Base-by-base conservation (phyloP, 306 rosid species). In the Hylodesmum podocarpum region DNA sequence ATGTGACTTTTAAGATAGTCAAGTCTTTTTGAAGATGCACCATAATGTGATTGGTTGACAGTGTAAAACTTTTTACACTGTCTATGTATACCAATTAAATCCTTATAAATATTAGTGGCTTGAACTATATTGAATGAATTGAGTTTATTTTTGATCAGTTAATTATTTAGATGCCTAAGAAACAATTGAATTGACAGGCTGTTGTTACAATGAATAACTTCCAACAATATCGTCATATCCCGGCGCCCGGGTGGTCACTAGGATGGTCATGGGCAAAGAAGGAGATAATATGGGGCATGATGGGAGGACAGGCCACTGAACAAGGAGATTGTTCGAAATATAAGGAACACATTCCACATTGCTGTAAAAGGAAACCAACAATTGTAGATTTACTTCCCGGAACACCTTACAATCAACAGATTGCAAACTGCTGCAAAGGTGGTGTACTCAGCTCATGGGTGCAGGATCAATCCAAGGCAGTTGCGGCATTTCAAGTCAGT, bases 231-330 rank as follows among this genome's bases (percentile, higher is more conserved):
- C 94, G 96, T 19, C 97, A 94, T 67, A 84, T 94, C 72, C 70
- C 88, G 22, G 66, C 93, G 3, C 98, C 97, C 0, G 98, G 98
- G 31, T 94, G 98, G 98, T 63, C 80, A 1, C 72, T 94, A 10
- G 91, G 87, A 37, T 94, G 98, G 98, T 79, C 89, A 43, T 94
- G 98, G 98, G 87, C 88, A 12, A 91, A 91, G 87, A 91, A 87
- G 81, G 98, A 94, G 87, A 79, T 94, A 43, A 90, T 94, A 74
- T 94, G 98, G 98, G 53, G 6, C 80, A 88, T 90, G 91, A 6
- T 82, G 40, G 98, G 98, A 43, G 93, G 86, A 47, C 93, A 94
- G 70, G 22, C 94, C 50, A 94, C 94, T 6, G 97, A 91, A 37
- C 96, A 94, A 85, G 98, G 98, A 24, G 98, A 94, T 78, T 94